A percentile compares a stretch with the other conserved stretches of the same genome.
phyloP scores from a whole-genome alignment of 345 rosid species.

The Moricandia moricandioides region DNA sequence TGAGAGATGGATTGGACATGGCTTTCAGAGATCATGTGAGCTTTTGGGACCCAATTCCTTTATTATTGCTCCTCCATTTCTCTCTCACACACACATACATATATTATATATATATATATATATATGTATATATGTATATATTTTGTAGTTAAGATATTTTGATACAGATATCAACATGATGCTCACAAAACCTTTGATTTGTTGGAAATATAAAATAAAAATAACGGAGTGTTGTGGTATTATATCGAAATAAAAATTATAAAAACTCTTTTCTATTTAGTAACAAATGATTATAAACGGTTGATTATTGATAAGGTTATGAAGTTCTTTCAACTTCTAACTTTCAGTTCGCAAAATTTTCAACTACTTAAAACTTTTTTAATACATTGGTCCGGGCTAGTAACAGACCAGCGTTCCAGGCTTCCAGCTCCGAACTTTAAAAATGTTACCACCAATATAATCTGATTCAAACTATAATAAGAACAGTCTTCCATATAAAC shows the following conservation, averaged over 20 bases:
- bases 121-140: not conserved
- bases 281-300: too few species aligned
- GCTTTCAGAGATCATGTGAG: slow-evolving; percentile 45
- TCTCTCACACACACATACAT: too few species aligned
- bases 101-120: not conserved
- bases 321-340: not conserved
- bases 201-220: too few species aligned
- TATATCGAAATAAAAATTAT: too few species aligned
- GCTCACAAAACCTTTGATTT: too few species aligned
- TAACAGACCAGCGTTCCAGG: not conserved
- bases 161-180: too few species aligned
- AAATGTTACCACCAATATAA: not conserved
- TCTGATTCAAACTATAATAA: not conserved
- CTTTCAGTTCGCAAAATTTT: not conserved
- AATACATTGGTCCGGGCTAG: not conserved
- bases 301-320: not conserved
- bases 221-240: too few species aligned
- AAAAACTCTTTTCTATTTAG: too few species aligned
- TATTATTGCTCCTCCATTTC: slow-evolving; percentile 18
- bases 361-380: not conserved
- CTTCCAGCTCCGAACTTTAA: not conserved
- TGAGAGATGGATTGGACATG: slow-evolving; percentile 47
- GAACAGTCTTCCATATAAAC: not conserved
- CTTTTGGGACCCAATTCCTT: slow-evolving; percentile 41
- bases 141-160: not conserved